A percentile compares a stretch with the other conserved stretches of the same genome.
These are phyloP conservation scores for Fusarium sp. DNA, from an alignment of 2,329 filamentous ascomycete species.

Conservation along the genomic window DNA sequence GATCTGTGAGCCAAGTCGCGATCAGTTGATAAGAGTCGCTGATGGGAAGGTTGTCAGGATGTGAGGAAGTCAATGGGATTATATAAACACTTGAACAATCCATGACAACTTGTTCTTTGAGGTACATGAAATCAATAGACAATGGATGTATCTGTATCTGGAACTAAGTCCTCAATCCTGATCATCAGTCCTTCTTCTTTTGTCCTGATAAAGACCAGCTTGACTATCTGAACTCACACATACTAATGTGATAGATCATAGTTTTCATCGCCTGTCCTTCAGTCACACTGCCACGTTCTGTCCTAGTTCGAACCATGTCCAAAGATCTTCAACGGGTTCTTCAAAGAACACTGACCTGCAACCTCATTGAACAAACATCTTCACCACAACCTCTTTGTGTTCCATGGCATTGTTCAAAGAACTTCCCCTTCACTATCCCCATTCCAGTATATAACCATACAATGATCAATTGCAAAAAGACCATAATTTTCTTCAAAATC, in stretches of 20 bases:
- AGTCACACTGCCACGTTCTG: not conserved
- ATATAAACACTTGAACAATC: not conserved
- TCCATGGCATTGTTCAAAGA: slow-evolving; percentile 19
- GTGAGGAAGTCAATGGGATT: not conserved
- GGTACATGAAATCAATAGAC: not conserved
- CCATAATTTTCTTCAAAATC: not conserved
- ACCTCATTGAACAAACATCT: not conserved
- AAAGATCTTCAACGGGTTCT: not conserved
- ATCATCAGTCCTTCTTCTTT: accelerated
- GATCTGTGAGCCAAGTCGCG: not conserved
- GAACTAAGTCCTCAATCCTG: not conserved
- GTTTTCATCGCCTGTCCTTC: not conserved
- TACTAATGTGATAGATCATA: not conserved
- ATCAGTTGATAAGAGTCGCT: not conserved
- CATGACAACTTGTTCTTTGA: not conserved
- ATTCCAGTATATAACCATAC: slow-evolving; percentile 7
- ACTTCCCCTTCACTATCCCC: not conserved
- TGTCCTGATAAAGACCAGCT: not conserved
- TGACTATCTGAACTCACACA: not conserved
- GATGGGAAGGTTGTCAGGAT: not conserved
- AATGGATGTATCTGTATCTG: too few species aligned
- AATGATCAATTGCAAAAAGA: not conserved
- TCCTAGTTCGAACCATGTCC: not conserved
- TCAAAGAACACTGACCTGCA: not conserved
- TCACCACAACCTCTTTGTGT: slow-evolving; percentile 9